Base-by-base conservation (phyloP, 2,329 filamentous ascomycete genomes). In the Emergomyces pasteurianus region DNA sequence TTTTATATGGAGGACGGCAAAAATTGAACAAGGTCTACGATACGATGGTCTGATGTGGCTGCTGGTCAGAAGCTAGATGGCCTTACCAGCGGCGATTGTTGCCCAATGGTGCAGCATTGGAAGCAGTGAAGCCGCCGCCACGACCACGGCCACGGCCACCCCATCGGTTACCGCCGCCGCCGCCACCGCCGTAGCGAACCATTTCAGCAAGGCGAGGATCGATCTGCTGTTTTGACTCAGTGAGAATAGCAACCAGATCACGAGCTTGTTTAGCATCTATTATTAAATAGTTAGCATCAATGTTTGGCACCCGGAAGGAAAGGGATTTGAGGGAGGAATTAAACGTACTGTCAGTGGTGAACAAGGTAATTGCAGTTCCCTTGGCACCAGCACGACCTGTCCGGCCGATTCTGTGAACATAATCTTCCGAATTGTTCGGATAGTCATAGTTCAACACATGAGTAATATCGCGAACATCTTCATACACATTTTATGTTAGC, bases 381-480 rank as follows among this genome's bases (percentile, higher is more conserved):
- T 87, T 90, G 72, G 88, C 87, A 80, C 94, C 94, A 74, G 83
- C 83, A 81, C 84, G 83, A 77, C 80, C 84, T 73, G 84, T 86
- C 78, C 84, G 82, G 73, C 84, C 84, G 74, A 86, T 86, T 72
- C 84, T 83, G 75, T 86, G 84, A 73, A 86, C 82, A 70, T 86
- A 86, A 71, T 86, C 84, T 75, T 86, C 84, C 70, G 83, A 86
- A 75, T 86, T 97, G 83, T 97, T 97, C 77, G 92, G 92, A 79
- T 97, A 97, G 78, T 97, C 94, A 89, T 97, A 96, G 86, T 97
- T 97, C 81, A 99, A 85, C 80, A 99, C 94, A 81, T 99, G 94
- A 80, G 94, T 97, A 82, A 99, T 99, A 84, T 99, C 95, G 81
- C 92, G 92, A 82, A 99, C 94, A 88, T 99, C 94, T 97, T 96